Percentiles rank a stretch among this genome's conserved stretches.
Conservation (phyloP, 805 yeast genomes). For the Peterozyma toletana region DNA sequence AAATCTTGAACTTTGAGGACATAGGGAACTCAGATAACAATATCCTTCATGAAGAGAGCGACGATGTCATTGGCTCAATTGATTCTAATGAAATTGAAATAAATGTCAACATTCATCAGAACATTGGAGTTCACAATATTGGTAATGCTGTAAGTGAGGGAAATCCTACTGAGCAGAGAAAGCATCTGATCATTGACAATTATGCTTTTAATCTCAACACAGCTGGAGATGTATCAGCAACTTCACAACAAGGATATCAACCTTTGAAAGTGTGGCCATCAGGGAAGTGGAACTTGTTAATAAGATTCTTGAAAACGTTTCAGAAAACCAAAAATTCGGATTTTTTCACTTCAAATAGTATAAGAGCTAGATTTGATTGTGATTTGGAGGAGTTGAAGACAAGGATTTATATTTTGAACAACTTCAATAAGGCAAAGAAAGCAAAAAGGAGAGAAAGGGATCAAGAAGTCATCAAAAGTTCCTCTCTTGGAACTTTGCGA, state of each 20-base stretch:
- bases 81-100: background rate
- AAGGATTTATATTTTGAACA: constrained; percentile 1
- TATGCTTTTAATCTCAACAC: background rate
- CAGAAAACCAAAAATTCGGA: constrained; percentile 1
- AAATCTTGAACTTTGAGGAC: constrained; percentile 4
- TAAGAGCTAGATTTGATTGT: constrained; percentile 2
- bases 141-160: no score
- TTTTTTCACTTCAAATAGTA: background rate
- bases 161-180: no score
- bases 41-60: background rate
- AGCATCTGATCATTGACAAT: background rate
- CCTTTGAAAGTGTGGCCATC: background rate
- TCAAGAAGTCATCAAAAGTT: background rate
- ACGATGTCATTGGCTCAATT: background rate
- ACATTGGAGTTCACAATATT: background rate
- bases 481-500: no score
- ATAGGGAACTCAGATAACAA: background rate
- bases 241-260: background rate
- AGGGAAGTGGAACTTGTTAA: constrained; percentile 2
- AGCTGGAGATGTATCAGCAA: background rate
- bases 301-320: background rate
- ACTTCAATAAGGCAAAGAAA: constrained; percentile 1
- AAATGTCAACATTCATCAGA: background rate
- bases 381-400: constrained; percentile 2
- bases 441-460: background rate